These are phyloP conservation scores for Cystobasidiaceae sp. DNA, from an alignment of 1,284 basidiomycete species.

Conservation along the genomic window DNA sequence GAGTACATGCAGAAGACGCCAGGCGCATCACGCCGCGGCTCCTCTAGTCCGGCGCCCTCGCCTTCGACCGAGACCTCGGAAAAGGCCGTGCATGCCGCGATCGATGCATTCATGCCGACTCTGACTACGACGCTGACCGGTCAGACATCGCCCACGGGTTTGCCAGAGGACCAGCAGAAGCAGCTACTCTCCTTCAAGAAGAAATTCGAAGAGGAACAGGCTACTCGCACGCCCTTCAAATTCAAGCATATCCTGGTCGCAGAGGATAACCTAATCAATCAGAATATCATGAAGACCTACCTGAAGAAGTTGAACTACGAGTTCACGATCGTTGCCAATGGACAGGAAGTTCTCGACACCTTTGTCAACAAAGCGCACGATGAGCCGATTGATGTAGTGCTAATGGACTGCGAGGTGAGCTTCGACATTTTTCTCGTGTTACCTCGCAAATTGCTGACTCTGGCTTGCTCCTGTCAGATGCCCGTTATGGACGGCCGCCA, in stretches of 20 bases:
- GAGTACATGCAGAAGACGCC: conserved; percentile 10
- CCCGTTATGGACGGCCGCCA: conserved; percentile 24
- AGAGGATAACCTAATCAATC: conserved; percentile 32
- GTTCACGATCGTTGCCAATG: conserved; percentile 22
- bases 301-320: conserved; percentile 22
- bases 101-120: conserved; percentile 5
- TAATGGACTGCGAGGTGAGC: conserved; percentile 30
- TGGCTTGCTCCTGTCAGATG: neutral
- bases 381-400: conserved; percentile 11
- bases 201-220: conserved; percentile 7
- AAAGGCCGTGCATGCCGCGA: neutral
- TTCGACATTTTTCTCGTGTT: neutral
- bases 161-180: conserved; percentile 15
- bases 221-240: conserved; percentile 1
- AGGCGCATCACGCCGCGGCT: conserved; percentile 2
- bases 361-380: conserved; percentile 17
- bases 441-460: too few relatives aligned
- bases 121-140: neutral
- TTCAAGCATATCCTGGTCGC: conserved; percentile 31
- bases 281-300: conserved; percentile 28
- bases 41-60: neutral
- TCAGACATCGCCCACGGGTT: neutral
- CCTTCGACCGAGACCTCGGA: neutral
- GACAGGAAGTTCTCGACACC: conserved; percentile 23
- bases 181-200: neutral